Evolutionary conservation across 768 basidiomycete genomes (phyloP).

Genomic region (Lentinula detonsa): DNA sequence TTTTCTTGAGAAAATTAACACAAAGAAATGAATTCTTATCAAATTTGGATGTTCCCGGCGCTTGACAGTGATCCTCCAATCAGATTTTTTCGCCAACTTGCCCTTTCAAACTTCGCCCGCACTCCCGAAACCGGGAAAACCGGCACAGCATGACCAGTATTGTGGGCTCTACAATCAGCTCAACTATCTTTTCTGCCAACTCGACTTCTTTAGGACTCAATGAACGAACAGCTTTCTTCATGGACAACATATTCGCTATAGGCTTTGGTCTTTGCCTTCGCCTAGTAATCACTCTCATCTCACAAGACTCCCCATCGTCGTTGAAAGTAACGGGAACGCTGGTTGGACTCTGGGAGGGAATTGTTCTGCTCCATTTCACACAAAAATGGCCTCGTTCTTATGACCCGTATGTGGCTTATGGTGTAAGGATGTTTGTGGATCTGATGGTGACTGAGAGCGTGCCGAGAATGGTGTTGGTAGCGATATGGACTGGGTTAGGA

Average conservation of each 20-base stretch:
- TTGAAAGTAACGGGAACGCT: slow-evolving; percentile 55
- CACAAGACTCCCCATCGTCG: slow-evolving; percentile 28
- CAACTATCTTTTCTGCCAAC: background rate
- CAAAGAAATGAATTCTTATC: too few relatives aligned
- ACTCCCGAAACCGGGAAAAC: background rate
- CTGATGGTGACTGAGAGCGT: slow-evolving; percentile 57
- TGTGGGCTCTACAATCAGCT: background rate
- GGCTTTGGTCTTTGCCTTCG: slow-evolving; percentile 62
- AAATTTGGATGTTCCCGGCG: too few relatives aligned
- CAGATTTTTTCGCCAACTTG: too few relatives aligned
- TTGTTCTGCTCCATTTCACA: slow-evolving; percentile 67
- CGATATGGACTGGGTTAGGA: slow-evolving; percentile 47
- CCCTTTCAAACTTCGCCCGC: too few relatives aligned
- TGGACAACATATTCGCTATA: slow-evolving; percentile 71
- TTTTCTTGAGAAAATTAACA: too few relatives aligned
- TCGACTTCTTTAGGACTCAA: background rate
- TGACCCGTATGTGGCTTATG: slow-evolving; percentile 67
- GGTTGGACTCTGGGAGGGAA: slow-evolving; percentile 76
- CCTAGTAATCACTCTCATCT: slow-evolving; percentile 49
- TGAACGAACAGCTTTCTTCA: slow-evolving; percentile 19
- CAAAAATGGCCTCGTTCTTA: slow-evolving; percentile 57
- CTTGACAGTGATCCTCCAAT: too few relatives aligned
- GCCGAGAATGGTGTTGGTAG: slow-evolving; percentile 37
- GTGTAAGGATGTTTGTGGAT: slow-evolving; percentile 67
- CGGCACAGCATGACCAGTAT: background rate